phyloP scores from a whole-genome alignment of 345 rosid genomes.

The Syzygium jambos region DNA sequence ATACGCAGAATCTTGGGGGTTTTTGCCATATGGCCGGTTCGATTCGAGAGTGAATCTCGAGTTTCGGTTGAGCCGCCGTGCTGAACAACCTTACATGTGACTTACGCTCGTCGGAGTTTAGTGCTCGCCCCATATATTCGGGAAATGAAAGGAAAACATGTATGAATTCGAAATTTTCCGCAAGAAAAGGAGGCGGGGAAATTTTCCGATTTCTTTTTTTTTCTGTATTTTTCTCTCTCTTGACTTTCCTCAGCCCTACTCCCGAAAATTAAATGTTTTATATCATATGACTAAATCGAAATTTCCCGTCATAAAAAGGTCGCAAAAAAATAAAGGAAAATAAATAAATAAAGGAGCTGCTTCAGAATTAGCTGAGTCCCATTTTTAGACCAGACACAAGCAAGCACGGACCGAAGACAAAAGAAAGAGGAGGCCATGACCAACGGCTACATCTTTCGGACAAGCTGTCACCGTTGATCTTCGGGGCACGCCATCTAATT shows the following conservation, averaged over 20 bases:
- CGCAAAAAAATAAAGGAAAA: neutral
- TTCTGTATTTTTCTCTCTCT: neutral
- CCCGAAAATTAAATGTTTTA: neutral
- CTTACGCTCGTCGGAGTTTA: too few relatives aligned
- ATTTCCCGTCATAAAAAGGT: neutral
- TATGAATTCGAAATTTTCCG: neutral
- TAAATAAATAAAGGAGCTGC: neutral
- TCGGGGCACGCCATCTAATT: neutral
- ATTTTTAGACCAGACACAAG: neutral
- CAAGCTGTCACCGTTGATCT: neutral
- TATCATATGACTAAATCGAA: neutral
- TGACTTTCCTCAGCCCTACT: neutral
- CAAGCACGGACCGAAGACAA: neutral
- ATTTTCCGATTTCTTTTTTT: neutral
- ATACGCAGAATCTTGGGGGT: neutral
- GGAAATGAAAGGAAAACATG: neutral
- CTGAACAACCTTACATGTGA: neutral
- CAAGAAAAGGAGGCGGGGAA: neutral
- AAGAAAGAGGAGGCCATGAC: neutral
- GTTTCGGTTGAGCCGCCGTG: rapidly evolving
- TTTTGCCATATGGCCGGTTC: neutral
- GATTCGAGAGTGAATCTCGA: neutral
- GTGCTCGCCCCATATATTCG: rapidly evolving
- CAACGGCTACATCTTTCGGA: neutral
- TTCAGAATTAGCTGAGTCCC: neutral